These are phyloP conservation scores for Aspergillus thermomutatus DNA, from an alignment of 2,329 filamentous ascomycete genomes.

Conservation along the genomic window DNA sequence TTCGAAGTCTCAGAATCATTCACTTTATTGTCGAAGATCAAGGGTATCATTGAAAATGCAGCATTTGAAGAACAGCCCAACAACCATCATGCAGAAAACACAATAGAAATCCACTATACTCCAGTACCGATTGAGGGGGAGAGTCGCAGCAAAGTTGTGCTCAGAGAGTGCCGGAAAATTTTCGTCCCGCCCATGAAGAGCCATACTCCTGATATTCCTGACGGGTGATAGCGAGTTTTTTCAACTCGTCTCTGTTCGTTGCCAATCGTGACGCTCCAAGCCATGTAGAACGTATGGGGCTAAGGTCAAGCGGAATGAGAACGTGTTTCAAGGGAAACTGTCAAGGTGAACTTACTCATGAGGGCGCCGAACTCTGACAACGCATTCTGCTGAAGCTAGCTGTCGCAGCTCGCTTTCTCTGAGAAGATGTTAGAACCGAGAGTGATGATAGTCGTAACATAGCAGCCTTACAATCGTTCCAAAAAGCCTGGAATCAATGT, in stretches of 20 bases:
- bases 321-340: neutral
- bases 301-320: slow-evolving; percentile 18
- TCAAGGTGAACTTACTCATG: slow-evolving; percentile 49
- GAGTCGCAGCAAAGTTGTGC: neutral
- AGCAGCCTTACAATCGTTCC: slow-evolving; percentile 59
- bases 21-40: slow-evolving; percentile 5
- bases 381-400: slow-evolving; percentile 71
- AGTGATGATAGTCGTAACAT: neutral
- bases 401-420: slow-evolving; percentile 66
- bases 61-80: slow-evolving; percentile 2
- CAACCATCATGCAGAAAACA: neutral
- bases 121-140: neutral
- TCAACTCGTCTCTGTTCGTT: slow-evolving; percentile 60
- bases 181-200: slow-evolving; percentile 67
- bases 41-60: slow-evolving; percentile 24
- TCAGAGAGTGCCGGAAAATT: slow-evolving; percentile 52
- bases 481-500: slow-evolving; percentile 76
- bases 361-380: slow-evolving; percentile 69
- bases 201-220: slow-evolving; percentile 90
- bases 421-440: slow-evolving; percentile 16
- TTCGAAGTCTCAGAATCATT: neutral
- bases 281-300: slow-evolving; percentile 79
- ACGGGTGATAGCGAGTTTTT: slow-evolving; percentile 72
- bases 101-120: neutral
- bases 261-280: slow-evolving; percentile 77